Conservation (phyloP, 495 filamentous ascomycete species). For the Tetracladium setigerum region DNA sequence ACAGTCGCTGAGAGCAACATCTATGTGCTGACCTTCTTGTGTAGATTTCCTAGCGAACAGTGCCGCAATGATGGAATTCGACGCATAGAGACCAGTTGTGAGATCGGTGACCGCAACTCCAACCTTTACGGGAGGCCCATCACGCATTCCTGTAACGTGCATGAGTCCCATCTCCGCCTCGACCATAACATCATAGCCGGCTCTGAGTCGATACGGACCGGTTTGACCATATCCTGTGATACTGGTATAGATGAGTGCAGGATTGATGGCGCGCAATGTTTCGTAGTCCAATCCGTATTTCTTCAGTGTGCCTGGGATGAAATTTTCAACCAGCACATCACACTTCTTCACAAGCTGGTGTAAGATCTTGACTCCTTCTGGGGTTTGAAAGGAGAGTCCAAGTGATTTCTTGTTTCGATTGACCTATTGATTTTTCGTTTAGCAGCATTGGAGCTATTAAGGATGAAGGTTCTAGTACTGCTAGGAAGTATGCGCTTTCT, state of each 20-base stretch:
- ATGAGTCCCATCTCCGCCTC: conserved; percentile 94
- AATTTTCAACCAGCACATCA: conserved; percentile 92
- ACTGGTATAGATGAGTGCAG: conserved; percentile 52
- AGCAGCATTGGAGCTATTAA: neutral
- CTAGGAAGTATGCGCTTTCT: conserved; percentile 87
- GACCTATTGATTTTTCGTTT: conserved; percentile 37
- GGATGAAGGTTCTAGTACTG: conserved; percentile 42
- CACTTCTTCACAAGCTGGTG: conserved; percentile 73
- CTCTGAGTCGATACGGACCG: conserved; percentile 76
- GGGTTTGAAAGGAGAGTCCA: conserved; percentile 76
- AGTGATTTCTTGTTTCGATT: conserved; percentile 93
- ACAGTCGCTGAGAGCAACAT: conserved; percentile 80
- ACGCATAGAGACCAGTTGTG: conserved; percentile 85
- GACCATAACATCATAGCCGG: conserved; percentile 97
- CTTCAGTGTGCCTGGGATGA: conserved; percentile 74
- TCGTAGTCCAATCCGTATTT: conserved; percentile 84
- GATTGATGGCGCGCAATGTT: conserved; percentile 67
- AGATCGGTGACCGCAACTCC: conserved; percentile 91
- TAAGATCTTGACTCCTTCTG: conserved; percentile 73
- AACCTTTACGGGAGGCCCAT: conserved; percentile 90
- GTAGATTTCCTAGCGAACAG: conserved; percentile 51
- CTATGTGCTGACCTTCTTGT: conserved; percentile 73
- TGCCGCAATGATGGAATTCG: conserved; percentile 88
- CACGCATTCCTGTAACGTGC: conserved; percentile 87
- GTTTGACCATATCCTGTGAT: conserved; percentile 70